Evolutionary conservation across 306 rosid genomes (phyloP).

Genomic region (Begonia loranthoides): DNA sequence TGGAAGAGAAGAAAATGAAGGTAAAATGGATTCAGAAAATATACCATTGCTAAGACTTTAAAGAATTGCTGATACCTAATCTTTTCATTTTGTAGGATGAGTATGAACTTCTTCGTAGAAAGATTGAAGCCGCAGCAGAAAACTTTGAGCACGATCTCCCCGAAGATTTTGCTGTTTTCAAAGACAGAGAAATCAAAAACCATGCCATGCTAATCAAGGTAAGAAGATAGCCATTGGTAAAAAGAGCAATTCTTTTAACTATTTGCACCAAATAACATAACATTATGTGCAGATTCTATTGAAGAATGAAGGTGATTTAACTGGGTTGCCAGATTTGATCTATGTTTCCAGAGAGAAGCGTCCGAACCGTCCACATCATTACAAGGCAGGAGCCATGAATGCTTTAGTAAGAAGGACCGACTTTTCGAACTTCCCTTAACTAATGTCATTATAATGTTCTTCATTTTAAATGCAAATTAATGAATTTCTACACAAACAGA

Average conservation of each 20-base stretch:
- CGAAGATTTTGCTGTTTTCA: conserved; percentile 25
- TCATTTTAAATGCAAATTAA: not conserved
- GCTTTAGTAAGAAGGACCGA: conserved; percentile 23
- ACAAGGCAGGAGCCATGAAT: conserved; percentile 78
- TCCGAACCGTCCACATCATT: conserved; percentile 37
- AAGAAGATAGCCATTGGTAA: not conserved
- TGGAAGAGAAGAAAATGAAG: conserved; percentile 22
- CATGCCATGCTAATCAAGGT: conserved; percentile 57
- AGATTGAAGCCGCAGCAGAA: conserved; percentile 17
- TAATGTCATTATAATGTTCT: not conserved
- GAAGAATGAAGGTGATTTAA: conserved; percentile 19
- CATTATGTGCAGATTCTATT: conserved; percentile 26
- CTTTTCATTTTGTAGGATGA: conserved; percentile 22
- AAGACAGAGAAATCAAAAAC: conserved; percentile 14
- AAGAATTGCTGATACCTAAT: too few relatives aligned
- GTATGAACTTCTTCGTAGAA: conserved; percentile 23
- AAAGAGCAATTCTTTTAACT: not conserved
- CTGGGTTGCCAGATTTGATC: conserved; percentile 44
- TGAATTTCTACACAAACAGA: conserved; percentile 10
- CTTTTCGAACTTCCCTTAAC: not conserved
- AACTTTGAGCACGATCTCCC: conserved; percentile 4
- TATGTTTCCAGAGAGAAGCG: conserved; percentile 61
- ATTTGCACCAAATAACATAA: too few relatives aligned
- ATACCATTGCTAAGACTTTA: too few relatives aligned
- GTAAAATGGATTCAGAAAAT: conserved; percentile 28